Base-by-base conservation (phyloP, 2,329 filamentous ascomycete species). In the Xylariaceae sp. region DNA sequence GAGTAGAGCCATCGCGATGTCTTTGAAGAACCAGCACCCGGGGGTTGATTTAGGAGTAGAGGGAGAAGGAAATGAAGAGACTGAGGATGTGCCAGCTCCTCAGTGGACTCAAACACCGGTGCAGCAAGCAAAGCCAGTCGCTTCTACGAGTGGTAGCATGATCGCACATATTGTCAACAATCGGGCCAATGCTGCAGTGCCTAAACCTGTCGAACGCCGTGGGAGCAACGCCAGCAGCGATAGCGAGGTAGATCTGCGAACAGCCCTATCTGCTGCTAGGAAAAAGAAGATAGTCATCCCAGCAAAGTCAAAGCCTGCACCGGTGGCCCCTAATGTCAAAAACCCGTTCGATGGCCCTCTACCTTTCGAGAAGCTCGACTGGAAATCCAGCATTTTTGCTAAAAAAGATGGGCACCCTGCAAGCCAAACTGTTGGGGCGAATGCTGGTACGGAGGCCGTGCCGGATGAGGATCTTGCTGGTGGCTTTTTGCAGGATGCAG, bases 301-400 rank as follows among this genome's bases (percentile, higher is more conserved):
- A 34, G n/a, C 38, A 3, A 37, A 44, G n/a, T 32, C 30, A 2
- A 32, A 44, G 48, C 26, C 51, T 42, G 56, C 63, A 3, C 60
- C 66, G 16, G 55, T 67, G 3, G 56, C 64, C n/a, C 61, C 73
- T 9, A 81, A 78, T 37, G 70, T 75, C 28, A 79, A 77, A 50
- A 79, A 81, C 52, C 72, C 79, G 0, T 80, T 95, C 56, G 79
- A 79, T 50, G 91, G 91, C 0, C 89, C 90, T 0, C 64, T 98
- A 4, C 93, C 93, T 0, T 98, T 98, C 56, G 89, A 95, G 53
- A 91, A 89, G 57, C 73, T 95, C 2, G 81, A 85, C 34, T 81
- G 77, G 72, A 82, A 78, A 38, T 83, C 78, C 2, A 76, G 73
- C 1, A 68, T 81, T 2, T 81, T 81, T 45, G 64, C 64, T 4